Conservation (phyloP, 352 stramenopile species). For the Phytophthora idaei region DNA sequence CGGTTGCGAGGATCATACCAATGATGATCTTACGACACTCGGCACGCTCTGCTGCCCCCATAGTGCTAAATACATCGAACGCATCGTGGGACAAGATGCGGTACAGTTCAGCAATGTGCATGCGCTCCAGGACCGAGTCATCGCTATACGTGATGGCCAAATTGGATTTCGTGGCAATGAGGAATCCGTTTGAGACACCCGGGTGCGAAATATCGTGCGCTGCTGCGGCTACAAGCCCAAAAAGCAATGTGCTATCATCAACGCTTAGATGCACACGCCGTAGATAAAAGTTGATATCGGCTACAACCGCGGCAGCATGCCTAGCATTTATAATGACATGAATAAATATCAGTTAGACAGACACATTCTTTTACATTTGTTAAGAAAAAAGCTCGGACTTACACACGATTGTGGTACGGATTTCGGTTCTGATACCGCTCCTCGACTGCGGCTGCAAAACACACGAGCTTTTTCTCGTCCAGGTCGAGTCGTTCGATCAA, state of each 20-base stretch:
- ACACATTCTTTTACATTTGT: no score
- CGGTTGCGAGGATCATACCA: slow-evolving; percentile 78
- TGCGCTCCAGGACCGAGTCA: slow-evolving; percentile 84
- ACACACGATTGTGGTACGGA: slow-evolving; percentile 78
- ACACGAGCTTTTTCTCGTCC: slow-evolving; percentile 47
- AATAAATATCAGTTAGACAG: neutral
- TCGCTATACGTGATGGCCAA: slow-evolving; percentile 94
- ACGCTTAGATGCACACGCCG: slow-evolving; percentile 60
- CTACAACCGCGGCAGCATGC: slow-evolving; percentile 66
- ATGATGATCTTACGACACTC: slow-evolving; percentile 76
- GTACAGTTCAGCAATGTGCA: slow-evolving; percentile 74
- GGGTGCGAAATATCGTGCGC: slow-evolving; percentile 94
- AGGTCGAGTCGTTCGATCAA: slow-evolving; percentile 52
- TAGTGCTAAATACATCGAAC: slow-evolving; percentile 66
- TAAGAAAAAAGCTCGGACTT: slow-evolving; percentile 16
- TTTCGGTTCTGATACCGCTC: slow-evolving; percentile 70
- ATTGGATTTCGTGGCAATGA: slow-evolving; percentile 87
- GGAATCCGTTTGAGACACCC: slow-evolving; percentile 91
- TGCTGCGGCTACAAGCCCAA: slow-evolving; percentile 82
- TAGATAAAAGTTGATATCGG: slow-evolving; percentile 74
- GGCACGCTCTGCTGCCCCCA: slow-evolving; percentile 35
- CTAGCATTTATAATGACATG: slow-evolving; percentile 17
- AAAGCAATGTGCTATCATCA: slow-evolving; percentile 58
- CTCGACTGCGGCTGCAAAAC: slow-evolving; percentile 60
- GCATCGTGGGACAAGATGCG: slow-evolving; percentile 65